Evolutionary conservation across 2,329 filamentous ascomycete species (phyloP).

Genomic region (Elsinoe perseae): DNA sequence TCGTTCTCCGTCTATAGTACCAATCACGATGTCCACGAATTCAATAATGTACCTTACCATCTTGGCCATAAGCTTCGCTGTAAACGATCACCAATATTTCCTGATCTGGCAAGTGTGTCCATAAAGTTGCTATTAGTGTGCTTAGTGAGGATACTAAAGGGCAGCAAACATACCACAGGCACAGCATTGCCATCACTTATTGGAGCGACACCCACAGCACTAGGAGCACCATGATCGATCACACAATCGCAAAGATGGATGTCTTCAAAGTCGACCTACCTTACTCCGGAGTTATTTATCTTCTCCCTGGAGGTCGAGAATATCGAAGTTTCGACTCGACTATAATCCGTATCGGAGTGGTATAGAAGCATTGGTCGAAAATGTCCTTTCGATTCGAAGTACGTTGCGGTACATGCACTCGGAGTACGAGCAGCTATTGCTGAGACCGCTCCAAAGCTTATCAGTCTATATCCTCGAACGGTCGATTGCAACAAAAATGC

Average conservation of each 20-base stretch:
- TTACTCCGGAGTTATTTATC: slow-evolving; percentile 22
- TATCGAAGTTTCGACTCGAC: slow-evolving; percentile 24
- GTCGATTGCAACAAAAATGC: slow-evolving; percentile 27
- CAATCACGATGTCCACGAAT: not conserved
- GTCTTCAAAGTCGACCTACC: slow-evolving; percentile 24
- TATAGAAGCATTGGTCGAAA: slow-evolving; percentile 26
- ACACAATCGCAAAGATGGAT: slow-evolving; percentile 18
- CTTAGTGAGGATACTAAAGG: too few species aligned
- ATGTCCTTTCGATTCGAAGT: slow-evolving; percentile 24
- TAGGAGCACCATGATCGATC: not conserved
- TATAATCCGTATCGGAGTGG: slow-evolving; percentile 25
- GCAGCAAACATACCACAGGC: not conserved
- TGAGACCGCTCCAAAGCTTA: slow-evolving; percentile 23
- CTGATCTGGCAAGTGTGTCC: too few species aligned
- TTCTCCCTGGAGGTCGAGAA: slow-evolving; percentile 20
- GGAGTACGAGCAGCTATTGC: slow-evolving; percentile 25
- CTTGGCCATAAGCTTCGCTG: too few species aligned
- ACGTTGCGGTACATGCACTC: slow-evolving; percentile 23
- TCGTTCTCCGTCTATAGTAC: slow-evolving; percentile 26
- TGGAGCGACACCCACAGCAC: not conserved
- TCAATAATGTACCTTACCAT: not conserved
- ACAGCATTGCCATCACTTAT: not conserved
- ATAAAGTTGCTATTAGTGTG: too few species aligned
- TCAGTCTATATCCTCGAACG: slow-evolving; percentile 25
- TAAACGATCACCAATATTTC: too few species aligned